A percentile compares a stretch with the other conserved stretches of the same genome.
Evolutionary conservation across 768 basidiomycete species (phyloP).

Genomic region (Auricularia sp.): DNA sequence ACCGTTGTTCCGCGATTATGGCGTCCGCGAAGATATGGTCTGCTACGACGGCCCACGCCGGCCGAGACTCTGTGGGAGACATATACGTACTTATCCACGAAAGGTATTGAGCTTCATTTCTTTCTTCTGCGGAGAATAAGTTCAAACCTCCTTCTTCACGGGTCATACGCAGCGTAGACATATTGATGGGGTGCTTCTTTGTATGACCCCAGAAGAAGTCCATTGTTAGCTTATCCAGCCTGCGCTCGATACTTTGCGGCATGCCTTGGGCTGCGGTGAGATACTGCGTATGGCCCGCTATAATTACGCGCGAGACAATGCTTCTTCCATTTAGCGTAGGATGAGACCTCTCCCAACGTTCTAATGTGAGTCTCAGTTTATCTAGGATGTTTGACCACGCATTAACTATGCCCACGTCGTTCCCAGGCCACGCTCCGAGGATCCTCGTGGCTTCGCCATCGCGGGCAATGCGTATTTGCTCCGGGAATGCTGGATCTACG

Average conservation of each 20-base stretch:
- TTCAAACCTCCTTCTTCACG: background rate
- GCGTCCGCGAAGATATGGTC: too few relatives aligned
- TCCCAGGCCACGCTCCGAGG: conserved; percentile 26
- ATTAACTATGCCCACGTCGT: conserved; percentile 12
- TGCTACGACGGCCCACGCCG: too few relatives aligned
- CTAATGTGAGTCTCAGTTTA: conserved; percentile 15
- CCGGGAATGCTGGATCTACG: conserved; percentile 8
- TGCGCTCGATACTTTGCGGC: conserved; percentile 19
- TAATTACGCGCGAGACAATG: conserved; percentile 18
- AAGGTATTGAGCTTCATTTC: background rate
- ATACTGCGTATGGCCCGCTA: conserved; percentile 28
- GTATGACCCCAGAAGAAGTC: conserved; percentile 21
- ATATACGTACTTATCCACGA: background rate
- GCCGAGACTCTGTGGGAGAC: too few relatives aligned
- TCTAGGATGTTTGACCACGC: conserved; percentile 23
- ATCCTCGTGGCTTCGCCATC: conserved; percentile 23
- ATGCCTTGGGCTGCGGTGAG: conserved; percentile 27
- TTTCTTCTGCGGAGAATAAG: background rate
- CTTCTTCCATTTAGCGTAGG: conserved; percentile 22
- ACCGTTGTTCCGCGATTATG: too few relatives aligned
- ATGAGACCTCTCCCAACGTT: conserved; percentile 18
- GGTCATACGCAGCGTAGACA: background rate
- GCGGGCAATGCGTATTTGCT: conserved; percentile 16
- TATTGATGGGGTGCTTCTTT: background rate
- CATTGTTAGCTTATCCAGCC: conserved; percentile 13